Conservation (phyloP, 2,329 filamentous ascomycete species). For the Exophiala calicioides region DNA sequence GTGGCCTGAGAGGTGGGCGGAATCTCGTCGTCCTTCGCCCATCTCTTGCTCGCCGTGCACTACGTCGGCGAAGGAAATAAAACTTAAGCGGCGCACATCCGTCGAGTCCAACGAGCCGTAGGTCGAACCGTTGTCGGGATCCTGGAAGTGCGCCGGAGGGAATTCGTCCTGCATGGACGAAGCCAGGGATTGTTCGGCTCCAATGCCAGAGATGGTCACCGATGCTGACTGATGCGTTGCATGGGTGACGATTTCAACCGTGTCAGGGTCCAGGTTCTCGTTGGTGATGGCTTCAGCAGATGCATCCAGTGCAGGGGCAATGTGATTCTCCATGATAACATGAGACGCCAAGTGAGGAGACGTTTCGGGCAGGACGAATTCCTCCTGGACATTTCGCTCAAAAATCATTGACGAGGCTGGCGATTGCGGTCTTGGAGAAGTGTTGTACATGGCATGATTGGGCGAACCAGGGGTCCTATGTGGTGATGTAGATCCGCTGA, state of each 20-base stretch:
- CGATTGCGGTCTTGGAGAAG: conserved; percentile 74
- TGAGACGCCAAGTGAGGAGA: conserved; percentile 89
- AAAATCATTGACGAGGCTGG: conserved; percentile 80
- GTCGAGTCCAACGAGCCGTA: conserved; percentile 75
- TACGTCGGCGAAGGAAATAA: conserved; percentile 96
- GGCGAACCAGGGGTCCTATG: conserved; percentile 61
- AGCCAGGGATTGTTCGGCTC: conserved; percentile 37
- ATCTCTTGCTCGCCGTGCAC: conserved; percentile 68
- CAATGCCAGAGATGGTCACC: conserved; percentile 61
- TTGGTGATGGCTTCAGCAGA: conserved; percentile 92
- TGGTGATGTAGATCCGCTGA: conserved; percentile 50
- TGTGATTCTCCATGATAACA: conserved; percentile 91
- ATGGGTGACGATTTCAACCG: conserved; percentile 90
- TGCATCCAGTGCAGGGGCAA: conserved; percentile 86
- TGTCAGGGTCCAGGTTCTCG: conserved; percentile 77
- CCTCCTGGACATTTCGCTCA: conserved; percentile 90
- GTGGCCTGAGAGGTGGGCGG: conserved; percentile 55
- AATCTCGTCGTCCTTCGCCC: conserved; percentile 56
- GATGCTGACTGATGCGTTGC: conserved; percentile 77
- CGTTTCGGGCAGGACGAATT: conserved; percentile 63
- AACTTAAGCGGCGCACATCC: conserved; percentile 82
- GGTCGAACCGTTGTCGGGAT: conserved; percentile 66
- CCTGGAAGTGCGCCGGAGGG: conserved; percentile 49
- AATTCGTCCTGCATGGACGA: conserved; percentile 54
- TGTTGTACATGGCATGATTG: conserved; percentile 61